Evolutionary conservation across 2,329 filamentous ascomycete genomes (phyloP), one percentile per base, ranked within the genome.

Genomic region (Xylariaceae sp.): DNA sequence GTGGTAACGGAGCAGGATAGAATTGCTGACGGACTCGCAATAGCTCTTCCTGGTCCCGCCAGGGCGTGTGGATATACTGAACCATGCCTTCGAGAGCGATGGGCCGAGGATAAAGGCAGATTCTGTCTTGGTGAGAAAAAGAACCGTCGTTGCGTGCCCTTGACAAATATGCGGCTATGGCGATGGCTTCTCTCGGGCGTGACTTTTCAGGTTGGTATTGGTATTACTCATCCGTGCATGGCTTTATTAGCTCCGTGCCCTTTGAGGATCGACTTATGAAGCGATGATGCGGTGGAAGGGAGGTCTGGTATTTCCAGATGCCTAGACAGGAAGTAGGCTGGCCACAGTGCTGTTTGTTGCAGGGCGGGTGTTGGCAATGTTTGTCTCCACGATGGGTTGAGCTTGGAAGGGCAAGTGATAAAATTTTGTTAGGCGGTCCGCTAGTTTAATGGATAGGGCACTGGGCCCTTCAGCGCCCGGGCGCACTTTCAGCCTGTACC

Each of bases 61-160:
- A 92, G 39, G 88, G 88, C 57, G 88, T 90, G 69, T 88, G 85
- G 63, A 87, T 80, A 74, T 89, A 90, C 69, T 86, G 84, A 34
- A 88, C 84, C 86, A 88, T 89, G 35, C 48, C 47, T 56, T 53
- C 30, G 52, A 3, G 51, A 11, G 8, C 4, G 52, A 57, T 53
- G 59, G 50, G 54, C 57, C 23, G 8, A 30, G 49, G 18, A 23
- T 34, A 51, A 17, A 30, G 5, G 23, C 23, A 30, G 23, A 23
- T n/a, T 30, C 11, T 42, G 8, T 42, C 11, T 23, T n/a, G 49
- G 11, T 49, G 42, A 11, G 18, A n/a, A n/a, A 15, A 9, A 13
- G 44, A 10, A 35, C 23, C 4, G 23, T 30, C 23, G 52, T 13
- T 51, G 23, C 18, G 34, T 10, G 1, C 11, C 10, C 8, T 7